phyloP scores from a whole-genome alignment of 257 asterid species.

The Plantago major region DNA sequence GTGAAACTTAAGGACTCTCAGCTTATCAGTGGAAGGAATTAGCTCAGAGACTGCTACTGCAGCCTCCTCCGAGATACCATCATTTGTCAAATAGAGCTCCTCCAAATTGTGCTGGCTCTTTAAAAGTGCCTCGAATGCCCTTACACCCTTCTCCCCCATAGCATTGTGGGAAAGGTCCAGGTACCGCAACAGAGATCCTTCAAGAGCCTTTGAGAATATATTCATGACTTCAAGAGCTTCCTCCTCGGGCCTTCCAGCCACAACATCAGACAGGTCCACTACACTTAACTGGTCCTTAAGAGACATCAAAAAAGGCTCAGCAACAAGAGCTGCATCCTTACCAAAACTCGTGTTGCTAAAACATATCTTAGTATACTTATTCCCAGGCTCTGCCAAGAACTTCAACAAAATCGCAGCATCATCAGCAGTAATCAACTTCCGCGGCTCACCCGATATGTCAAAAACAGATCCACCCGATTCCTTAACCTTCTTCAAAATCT shows the following conservation, averaged over 20 bases:
- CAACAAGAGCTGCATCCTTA: slow-evolving; percentile 71
- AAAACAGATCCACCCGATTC: slow-evolving; percentile 45
- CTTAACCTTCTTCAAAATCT: slow-evolving; percentile 38
- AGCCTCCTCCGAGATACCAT: slow-evolving; percentile 92
- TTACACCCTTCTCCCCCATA: slow-evolving; percentile 84
- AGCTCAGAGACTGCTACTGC: slow-evolving; percentile 68
- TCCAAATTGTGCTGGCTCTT: slow-evolving; percentile 67
- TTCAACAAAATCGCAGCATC: slow-evolving; percentile 67
- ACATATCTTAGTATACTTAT: slow-evolving; percentile 61
- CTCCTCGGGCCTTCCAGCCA: slow-evolving; percentile 77
- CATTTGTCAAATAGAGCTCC: slow-evolving; percentile 82
- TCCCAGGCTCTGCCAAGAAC: slow-evolving; percentile 51
- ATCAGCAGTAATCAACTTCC: slow-evolving; percentile 49
- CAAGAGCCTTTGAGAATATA: slow-evolving; percentile 66
- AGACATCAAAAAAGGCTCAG: slow-evolving; percentile 59
- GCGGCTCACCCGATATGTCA: slow-evolving; percentile 81
- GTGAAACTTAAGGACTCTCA: slow-evolving; percentile 72
- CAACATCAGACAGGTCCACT: slow-evolving; percentile 86
- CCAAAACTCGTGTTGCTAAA: slow-evolving; percentile 93
- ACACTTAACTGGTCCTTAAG: slow-evolving; percentile 66
- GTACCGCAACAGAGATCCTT: slow-evolving; percentile 56
- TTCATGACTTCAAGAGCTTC: slow-evolving; percentile 94
- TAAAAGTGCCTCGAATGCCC: slow-evolving; percentile 72
- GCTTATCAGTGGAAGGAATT: slow-evolving; percentile 68
- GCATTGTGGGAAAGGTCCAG: slow-evolving; percentile 87